Evolutionary conservation across 192 early-diverging fungal species (phyloP).

Genomic region (Backusella macrospora): DNA sequence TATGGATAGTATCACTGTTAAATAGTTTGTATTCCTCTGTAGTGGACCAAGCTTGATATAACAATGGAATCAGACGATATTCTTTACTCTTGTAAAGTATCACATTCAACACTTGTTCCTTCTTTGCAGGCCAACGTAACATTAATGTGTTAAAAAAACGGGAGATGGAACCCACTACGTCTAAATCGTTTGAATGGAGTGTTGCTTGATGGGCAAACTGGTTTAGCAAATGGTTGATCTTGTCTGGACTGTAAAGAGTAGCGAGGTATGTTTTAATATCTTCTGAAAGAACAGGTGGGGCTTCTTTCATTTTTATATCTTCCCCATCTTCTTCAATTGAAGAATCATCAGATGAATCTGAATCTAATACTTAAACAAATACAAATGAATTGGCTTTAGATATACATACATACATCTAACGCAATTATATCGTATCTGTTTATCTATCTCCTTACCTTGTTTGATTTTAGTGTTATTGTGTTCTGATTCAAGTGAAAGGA

Average conservation of each 20-base stretch:
- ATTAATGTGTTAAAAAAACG: conserved; percentile 59
- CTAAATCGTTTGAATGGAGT: neutral
- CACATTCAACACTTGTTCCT: conserved; percentile 53
- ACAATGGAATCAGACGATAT: conserved; percentile 4
- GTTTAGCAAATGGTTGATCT: conserved; percentile 7
- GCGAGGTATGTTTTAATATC: conserved; percentile 15
- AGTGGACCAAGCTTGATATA: conserved; percentile 24
- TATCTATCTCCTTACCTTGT: neutral
- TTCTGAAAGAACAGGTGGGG: neutral
- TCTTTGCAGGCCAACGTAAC: conserved; percentile 58
- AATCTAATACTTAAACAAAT: too few relatives aligned
- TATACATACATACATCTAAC: too few relatives aligned
- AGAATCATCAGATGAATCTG: conserved; percentile 41
- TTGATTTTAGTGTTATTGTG: neutral
- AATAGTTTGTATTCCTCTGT: neutral
- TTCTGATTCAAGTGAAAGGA: neutral
- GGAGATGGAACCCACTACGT: conserved; percentile 2
- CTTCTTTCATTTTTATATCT: conserved; percentile 37
- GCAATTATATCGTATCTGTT: too few relatives aligned
- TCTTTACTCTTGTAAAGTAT: conserved; percentile 41
- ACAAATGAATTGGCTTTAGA: too few relatives aligned
- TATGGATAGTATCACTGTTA: conserved; percentile 8
- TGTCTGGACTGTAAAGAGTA: conserved; percentile 5
- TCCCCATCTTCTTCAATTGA: conserved; percentile 43
- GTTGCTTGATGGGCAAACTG: neutral